Evolutionary conservation across 768 basidiomycete genomes (phyloP).

Genomic region (Termitomyces sp.): DNA sequence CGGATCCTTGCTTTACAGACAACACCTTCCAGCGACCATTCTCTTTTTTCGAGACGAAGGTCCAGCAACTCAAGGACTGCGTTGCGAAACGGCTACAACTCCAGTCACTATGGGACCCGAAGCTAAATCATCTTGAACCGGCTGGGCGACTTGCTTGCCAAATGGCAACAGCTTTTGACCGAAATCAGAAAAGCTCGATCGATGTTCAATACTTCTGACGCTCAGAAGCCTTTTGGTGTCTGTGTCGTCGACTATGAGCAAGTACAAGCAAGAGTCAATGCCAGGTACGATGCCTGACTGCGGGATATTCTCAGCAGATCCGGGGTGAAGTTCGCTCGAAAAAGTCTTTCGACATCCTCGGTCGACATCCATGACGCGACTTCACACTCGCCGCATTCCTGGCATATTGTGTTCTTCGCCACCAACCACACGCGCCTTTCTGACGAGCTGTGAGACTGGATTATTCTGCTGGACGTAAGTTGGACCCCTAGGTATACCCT

Average conservation of each 20-base stretch:
- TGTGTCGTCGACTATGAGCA: conserved; percentile 97
- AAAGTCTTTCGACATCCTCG: too few relatives aligned
- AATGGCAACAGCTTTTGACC: conserved; percentile 94
- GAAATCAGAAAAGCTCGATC: conserved; percentile 97
- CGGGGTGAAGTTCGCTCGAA: conserved; percentile 89
- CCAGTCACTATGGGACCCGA: conserved; percentile 98
- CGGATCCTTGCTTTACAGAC: conserved; percentile 68
- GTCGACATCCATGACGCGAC: too few relatives aligned
- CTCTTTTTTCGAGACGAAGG: conserved; percentile 80
- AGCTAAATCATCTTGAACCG: conserved; percentile 93
- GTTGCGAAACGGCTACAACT: conserved; percentile 98
- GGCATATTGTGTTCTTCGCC: too few relatives aligned
- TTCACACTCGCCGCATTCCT: too few relatives aligned
- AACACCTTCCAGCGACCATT: conserved; percentile 79
- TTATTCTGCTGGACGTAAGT: too few relatives aligned
- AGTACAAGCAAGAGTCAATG: conserved; percentile 95
- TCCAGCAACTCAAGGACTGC: conserved; percentile 84
- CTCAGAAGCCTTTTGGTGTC: conserved; percentile 86
- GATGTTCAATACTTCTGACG: conserved; percentile 96
- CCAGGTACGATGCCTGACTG: conserved; percentile 99
- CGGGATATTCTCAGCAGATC: conserved; percentile 90
- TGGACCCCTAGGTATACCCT: too few relatives aligned
- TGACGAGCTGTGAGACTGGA: too few relatives aligned
- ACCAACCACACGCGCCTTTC: too few relatives aligned
- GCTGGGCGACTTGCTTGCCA: conserved; percentile 87